Evolutionary conservation across 345 rosid species (phyloP).

Genomic region (Nasturtium officinale): DNA sequence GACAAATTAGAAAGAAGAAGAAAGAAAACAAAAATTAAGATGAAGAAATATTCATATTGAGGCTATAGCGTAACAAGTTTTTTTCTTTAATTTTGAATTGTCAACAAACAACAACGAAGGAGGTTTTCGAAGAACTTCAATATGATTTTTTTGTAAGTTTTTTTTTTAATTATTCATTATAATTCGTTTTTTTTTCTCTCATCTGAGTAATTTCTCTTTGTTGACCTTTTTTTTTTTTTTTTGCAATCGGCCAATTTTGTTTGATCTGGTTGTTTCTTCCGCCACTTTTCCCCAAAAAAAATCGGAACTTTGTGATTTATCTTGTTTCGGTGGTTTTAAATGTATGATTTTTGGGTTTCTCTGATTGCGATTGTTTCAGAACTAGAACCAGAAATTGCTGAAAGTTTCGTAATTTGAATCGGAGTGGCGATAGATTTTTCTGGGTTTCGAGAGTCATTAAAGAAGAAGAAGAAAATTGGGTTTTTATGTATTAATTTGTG

Average conservation of each 20-base stretch:
- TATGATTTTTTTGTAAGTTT: conserved; percentile 39
- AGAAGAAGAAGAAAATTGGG: conserved; percentile 17
- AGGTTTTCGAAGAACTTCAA: conserved; percentile 30
- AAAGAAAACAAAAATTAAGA: conserved; percentile 16
- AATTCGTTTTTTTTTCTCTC: background rate
- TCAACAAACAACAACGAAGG: conserved; percentile 49
- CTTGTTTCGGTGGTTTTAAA: conserved; percentile 20
- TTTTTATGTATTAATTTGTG: conserved; percentile 37
- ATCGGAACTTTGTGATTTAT: conserved; percentile 19
- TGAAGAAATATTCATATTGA: background rate
- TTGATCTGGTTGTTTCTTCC: conserved; percentile 3
- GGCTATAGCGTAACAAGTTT: no score
- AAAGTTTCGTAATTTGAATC: conserved; percentile 37
- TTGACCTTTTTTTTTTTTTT: conserved; percentile 1
- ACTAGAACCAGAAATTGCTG: background rate
- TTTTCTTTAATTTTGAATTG: conserved; percentile 6
- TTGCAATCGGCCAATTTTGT: conserved; percentile 36
- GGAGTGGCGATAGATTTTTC: conserved; percentile 5
- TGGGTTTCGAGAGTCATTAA: conserved; percentile 27
- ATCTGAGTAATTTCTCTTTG: conserved; percentile 9
- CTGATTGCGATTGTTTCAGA: conserved; percentile 21
- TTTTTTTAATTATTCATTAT: background rate
- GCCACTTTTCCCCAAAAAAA: conserved; percentile 28
- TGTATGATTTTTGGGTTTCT: conserved; percentile 2
- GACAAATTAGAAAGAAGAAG: conserved; percentile 24